Percentiles rank a stretch among this genome's conserved stretches.
Evolutionary conservation across 257 asterid genomes (phyloP).

Genomic region (Capsicum chinense): DNA sequence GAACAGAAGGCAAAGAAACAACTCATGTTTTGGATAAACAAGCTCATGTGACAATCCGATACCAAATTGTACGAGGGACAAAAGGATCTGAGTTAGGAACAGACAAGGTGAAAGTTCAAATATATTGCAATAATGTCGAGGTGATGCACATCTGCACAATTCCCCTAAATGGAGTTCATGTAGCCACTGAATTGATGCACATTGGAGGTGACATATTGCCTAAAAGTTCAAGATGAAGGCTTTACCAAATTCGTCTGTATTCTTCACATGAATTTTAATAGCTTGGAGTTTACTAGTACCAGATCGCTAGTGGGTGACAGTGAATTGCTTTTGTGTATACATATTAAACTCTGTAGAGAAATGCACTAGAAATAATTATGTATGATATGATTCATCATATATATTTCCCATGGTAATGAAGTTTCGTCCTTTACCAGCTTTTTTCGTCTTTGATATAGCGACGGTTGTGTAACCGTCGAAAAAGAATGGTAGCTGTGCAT

Average conservation of each 20-base stretch:
- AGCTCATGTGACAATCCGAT: slow-evolving; percentile 68
- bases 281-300: background rate
- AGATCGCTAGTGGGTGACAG: background rate
- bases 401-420: slow-evolving; percentile 17
- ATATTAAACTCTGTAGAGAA: slow-evolving; percentile 2
- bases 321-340: background rate
- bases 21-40: slow-evolving; percentile 90
- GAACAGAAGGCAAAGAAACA: slow-evolving; percentile 91
- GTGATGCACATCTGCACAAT: slow-evolving; percentile 26
- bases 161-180: background rate
- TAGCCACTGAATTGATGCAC: slow-evolving; percentile 1
- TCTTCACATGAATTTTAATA: slow-evolving; percentile 2
- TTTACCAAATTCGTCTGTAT: background rate
- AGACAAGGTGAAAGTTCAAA: background rate
- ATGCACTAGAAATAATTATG: background rate
- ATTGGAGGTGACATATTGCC: slow-evolving; percentile 9
- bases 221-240: slow-evolving; percentile 22
- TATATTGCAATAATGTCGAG: background rate
- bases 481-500: no score
- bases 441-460: background rate
- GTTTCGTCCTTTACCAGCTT: background rate
- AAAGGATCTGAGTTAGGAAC: slow-evolving; percentile 17
- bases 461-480: no score
- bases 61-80: slow-evolving; percentile 15
- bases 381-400: slow-evolving; percentile 1